Evolutionary conservation across 768 basidiomycete species (phyloP), one percentile per base, ranked within the genome.

Genomic region (Kwoniella dendrophila): DNA sequence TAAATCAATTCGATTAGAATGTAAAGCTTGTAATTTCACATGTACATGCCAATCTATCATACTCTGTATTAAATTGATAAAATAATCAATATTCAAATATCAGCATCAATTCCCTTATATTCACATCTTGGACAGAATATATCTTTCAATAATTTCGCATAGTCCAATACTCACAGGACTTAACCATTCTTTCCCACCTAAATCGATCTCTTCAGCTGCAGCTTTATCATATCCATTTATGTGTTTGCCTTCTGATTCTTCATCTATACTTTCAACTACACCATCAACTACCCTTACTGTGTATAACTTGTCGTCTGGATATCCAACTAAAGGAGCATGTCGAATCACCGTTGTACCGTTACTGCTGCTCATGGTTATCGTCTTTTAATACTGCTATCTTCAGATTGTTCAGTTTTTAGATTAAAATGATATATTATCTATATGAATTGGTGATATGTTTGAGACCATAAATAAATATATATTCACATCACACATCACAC

Each of bases 41-140:
- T 62, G 61, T 16, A 54, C 56, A 24, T 62, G 61, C 38, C 45
- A 48, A 30, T 62, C 61, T 24, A 62, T 48, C 52, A 62, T 10
- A 29, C 61, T 56, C 61, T 59, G 20, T 10, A 16, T n/a, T 43
- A 7, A 14, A 1, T 14, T 49, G 12, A 26, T 18, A 29, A 26
- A 6, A 8, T 44, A 5, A 11, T 12, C 10, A 44, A 5, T 6
- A 8, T 44, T 12, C 10, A 44, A 6, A 44, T 44, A 22, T n/a
- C n/a, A n/a, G n/a, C n/a, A n/a, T n/a, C n/a, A n/a, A n/a, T n/a
- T n/a, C n/a, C n/a, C n/a, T n/a, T n/a, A n/a, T n/a, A n/a, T n/a
- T n/a, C n/a, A n/a, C n/a, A n/a, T n/a, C n/a, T n/a, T n/a, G n/a
- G n/a, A n/a, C n/a, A n/a, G n/a, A n/a, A n/a, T n/a, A n/a, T n/a